These are phyloP conservation scores for Aureobasidium uvarum DNA, from an alignment of 2,329 filamentous ascomycete genomes.

Conservation along the genomic window DNA sequence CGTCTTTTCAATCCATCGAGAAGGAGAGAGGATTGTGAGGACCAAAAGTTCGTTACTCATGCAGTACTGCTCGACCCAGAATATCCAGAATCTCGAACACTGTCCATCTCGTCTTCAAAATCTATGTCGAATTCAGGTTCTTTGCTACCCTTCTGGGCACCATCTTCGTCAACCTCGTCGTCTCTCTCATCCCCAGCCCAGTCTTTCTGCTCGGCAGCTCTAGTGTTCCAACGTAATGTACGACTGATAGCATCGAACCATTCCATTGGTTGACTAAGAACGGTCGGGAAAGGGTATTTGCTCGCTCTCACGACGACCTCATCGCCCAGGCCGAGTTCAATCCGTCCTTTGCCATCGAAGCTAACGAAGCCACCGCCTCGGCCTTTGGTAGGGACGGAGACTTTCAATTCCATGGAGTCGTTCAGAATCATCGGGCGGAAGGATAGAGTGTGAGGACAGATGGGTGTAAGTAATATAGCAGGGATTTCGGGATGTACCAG, in stretches of 20 bases:
- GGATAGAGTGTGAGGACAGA: slow-evolving; percentile 94
- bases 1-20: background rate
- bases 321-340: slow-evolving; percentile 90
- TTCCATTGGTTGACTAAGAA: slow-evolving; percentile 82
- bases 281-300: slow-evolving; percentile 95
- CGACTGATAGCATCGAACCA: slow-evolving; percentile 97
- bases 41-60: slow-evolving; percentile 1
- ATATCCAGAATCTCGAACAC: slow-evolving; percentile 37
- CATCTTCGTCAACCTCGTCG: slow-evolving; percentile 48
- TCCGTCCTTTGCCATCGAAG: slow-evolving; percentile 94
- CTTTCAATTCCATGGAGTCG: slow-evolving; percentile 87
- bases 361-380: slow-evolving; percentile 94
- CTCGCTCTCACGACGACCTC: slow-evolving; percentile 95
- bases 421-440: slow-evolving; percentile 98
- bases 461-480: slow-evolving; percentile 92
- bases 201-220: slow-evolving; percentile 86
- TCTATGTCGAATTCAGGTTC: slow-evolving; percentile 89
- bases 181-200: slow-evolving; percentile 54
- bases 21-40: background rate
- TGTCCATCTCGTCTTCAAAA: slow-evolving; percentile 56
- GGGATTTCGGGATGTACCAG: slow-evolving; percentile 96
- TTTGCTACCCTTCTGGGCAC: slow-evolving; percentile 41
- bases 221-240: slow-evolving; percentile 91
- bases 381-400: slow-evolving; percentile 78
- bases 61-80: slow-evolving; percentile 28